Percentiles rank a stretch among this genome's conserved stretches.
Evolutionary conservation across 345 rosid genomes (phyloP).

Genomic region (Jatropha curcas): DNA sequence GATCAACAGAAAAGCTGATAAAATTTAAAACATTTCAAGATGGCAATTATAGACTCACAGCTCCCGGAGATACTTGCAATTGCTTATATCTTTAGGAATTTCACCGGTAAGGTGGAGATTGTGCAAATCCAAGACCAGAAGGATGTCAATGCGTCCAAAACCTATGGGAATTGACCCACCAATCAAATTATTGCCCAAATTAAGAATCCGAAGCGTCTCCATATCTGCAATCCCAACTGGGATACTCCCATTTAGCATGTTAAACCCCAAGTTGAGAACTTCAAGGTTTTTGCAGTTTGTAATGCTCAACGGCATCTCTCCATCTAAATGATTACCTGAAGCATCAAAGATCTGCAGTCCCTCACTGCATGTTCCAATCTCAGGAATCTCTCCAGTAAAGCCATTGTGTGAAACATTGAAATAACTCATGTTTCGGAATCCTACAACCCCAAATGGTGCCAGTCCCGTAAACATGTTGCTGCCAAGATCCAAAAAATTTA

Average conservation of each 20-base stretch:
- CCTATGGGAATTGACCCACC: conserved; percentile 60
- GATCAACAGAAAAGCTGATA: conserved; percentile 16
- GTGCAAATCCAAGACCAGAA: conserved; percentile 78
- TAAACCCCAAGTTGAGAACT: conserved; percentile 76
- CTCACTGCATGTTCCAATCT: conserved; percentile 51
- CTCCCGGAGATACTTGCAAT: conserved; percentile 71
- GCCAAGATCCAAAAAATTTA: conserved; percentile 68
- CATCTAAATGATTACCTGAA: conserved; percentile 65
- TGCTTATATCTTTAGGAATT: conserved; percentile 63
- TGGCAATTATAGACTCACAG: conserved; percentile 64
- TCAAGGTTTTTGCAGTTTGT: conserved; percentile 65
- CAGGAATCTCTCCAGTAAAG: conserved; percentile 65
- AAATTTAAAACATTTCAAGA: conserved; percentile 20
- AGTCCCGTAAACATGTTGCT: conserved; percentile 66
- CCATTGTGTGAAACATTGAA: conserved; percentile 72
- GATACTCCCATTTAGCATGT: conserved; percentile 64
- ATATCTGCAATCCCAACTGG: conserved; percentile 50
- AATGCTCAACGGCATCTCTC: conserved; percentile 63
- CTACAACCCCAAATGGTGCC: conserved; percentile 68
- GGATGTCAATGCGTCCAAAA: conserved; percentile 62
- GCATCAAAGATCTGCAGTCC: conserved; percentile 68
- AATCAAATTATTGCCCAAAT: conserved; percentile 68
- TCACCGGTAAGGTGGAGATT: conserved; percentile 67
- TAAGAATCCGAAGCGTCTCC: conserved; percentile 61
- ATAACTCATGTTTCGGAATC: conserved; percentile 54